A percentile compares a stretch with the other conserved stretches of the same genome.
Conservation (phyloP, 2,329 filamentous ascomycete species). For the Trichoderma pleuroti region DNA sequence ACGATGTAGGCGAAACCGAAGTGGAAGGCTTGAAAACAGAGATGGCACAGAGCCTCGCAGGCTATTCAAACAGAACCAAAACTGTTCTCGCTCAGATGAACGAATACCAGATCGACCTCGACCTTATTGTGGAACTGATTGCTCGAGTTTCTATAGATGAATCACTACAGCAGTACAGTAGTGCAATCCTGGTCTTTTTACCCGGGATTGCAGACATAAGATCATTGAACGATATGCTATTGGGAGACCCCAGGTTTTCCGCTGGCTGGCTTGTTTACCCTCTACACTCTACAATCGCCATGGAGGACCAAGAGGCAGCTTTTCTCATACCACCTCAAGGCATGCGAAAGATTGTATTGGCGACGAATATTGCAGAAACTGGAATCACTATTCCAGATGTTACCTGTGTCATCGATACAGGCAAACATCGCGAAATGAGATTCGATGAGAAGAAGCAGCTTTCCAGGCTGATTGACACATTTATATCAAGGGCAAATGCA, state of each 20-base stretch:
- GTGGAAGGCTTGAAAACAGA: slow-evolving; percentile 53
- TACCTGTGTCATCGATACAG: slow-evolving; percentile 93
- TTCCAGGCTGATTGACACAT: slow-evolving; percentile 86
- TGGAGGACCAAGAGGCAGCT: slow-evolving; percentile 91
- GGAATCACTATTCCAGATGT: slow-evolving; percentile 98
- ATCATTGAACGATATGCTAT: slow-evolving; percentile 78
- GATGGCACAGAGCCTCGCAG: slow-evolving; percentile 61
- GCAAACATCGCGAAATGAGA: slow-evolving; percentile 95
- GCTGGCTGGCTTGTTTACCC: slow-evolving; percentile 81
- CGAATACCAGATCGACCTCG: slow-evolving; percentile 88
- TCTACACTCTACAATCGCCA: slow-evolving; percentile 91
- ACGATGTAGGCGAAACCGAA: slow-evolving; percentile 53
- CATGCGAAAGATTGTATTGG: slow-evolving; percentile 86
- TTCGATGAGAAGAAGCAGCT: slow-evolving; percentile 92
- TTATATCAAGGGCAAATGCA: slow-evolving; percentile 92
- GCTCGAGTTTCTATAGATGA: slow-evolving; percentile 68
- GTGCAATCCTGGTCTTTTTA: slow-evolving; percentile 89
- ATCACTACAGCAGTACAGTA: slow-evolving; percentile 69
- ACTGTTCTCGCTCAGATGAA: slow-evolving; percentile 74
- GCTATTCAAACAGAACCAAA: slow-evolving; percentile 73
- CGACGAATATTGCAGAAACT: slow-evolving; percentile 97
- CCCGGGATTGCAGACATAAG: slow-evolving; percentile 93
- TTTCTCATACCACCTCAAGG: slow-evolving; percentile 82
- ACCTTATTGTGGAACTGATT: slow-evolving; percentile 77
- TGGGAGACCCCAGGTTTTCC: slow-evolving; percentile 71